Evolutionary conservation across 2,329 filamentous ascomycete genomes (phyloP), one percentile per base, ranked within the genome.

Genomic region (Ceratocystiopsis minuta): DNA sequence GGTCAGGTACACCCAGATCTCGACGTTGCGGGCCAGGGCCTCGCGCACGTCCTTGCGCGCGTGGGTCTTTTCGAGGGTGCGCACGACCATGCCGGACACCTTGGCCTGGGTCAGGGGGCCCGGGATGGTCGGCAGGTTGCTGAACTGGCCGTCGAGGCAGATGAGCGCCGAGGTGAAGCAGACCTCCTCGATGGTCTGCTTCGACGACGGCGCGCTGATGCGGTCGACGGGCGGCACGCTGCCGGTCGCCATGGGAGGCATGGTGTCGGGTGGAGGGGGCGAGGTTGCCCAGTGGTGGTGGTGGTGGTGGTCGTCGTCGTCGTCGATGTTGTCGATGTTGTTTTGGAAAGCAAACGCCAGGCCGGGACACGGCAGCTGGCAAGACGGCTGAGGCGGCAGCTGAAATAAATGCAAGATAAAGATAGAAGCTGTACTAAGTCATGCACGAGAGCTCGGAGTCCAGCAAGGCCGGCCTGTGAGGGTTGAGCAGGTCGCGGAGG

Each of bases 1-100:
- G 24, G 71, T 70, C 45, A 79, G 60, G 61, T 73, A 75, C 49
- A 78, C 69, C 75, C 75, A 79, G 43, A 78, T 70, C 46, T 70
- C 68, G 24, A 79, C 68, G 49, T 78, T 79, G 45, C 67, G 67
- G 5, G 73, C 72, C 34, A 79, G 57, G 3, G 65, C 63, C 53
- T 78, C 74, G 70, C 74, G 65, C 32, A 75, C 70, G 46, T 75
- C 70, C 43, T 72, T 66, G 17, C 70, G 64, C 1, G 67, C 72
- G 48, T 77, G 71, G 4, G 74, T 78, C 59, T 75, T 75, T 50
- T 78, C 74, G 34, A 79, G 55, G 2, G 73, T 77, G 52, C 66
- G 71, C 4, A 67, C 63, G 38, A 79, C 62, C 60, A 78, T 72
- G 42, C 64, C 65, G 47, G 62, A 67, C 39, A 75, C 67, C 48